These are phyloP conservation scores for Glycine latifolia DNA, from an alignment of 306 rosid species.

Conservation along the genomic window DNA sequence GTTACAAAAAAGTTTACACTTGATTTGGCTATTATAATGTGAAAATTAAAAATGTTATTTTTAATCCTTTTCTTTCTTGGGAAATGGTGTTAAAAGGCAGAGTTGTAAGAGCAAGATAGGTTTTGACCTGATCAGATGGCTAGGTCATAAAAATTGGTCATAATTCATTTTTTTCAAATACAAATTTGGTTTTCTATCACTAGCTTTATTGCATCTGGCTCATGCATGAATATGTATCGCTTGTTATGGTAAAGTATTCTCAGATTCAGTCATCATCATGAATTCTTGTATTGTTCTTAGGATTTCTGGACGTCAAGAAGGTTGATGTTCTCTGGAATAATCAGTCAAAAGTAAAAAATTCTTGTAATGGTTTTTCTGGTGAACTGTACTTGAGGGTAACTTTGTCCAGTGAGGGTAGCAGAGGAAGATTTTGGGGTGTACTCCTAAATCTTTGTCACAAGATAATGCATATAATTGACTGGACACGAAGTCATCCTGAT, in stretches of 20 bases:
- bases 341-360: constrained; percentile 59
- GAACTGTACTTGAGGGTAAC: constrained; percentile 85
- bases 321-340: constrained; percentile 84
- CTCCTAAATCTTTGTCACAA: constrained; percentile 68
- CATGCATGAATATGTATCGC: constrained; percentile 14
- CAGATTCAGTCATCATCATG: constrained; percentile 27
- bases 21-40: constrained; percentile 1
- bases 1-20: neutral
- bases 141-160: neutral
- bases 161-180: neutral
- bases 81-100: constrained; percentile 23
- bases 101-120: constrained; percentile 37
- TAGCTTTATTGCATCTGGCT: constrained; percentile 13
- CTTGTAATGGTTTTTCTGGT: constrained; percentile 55
- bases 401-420: constrained; percentile 57
- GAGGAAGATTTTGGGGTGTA: constrained; percentile 67
- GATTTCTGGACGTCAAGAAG: constrained; percentile 76
- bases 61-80: neutral
- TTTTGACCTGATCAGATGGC: constrained; percentile 1
- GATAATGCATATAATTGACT: constrained; percentile 81
- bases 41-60: constrained; percentile 3
- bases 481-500: constrained; percentile 97
- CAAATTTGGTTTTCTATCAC: neutral
- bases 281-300: constrained; percentile 56
- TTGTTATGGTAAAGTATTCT: constrained; percentile 27